These are phyloP conservation scores for Colletotrichum zoysiae DNA, from an alignment of 2,329 filamentous ascomycete genomes.

Conservation along the genomic window DNA sequence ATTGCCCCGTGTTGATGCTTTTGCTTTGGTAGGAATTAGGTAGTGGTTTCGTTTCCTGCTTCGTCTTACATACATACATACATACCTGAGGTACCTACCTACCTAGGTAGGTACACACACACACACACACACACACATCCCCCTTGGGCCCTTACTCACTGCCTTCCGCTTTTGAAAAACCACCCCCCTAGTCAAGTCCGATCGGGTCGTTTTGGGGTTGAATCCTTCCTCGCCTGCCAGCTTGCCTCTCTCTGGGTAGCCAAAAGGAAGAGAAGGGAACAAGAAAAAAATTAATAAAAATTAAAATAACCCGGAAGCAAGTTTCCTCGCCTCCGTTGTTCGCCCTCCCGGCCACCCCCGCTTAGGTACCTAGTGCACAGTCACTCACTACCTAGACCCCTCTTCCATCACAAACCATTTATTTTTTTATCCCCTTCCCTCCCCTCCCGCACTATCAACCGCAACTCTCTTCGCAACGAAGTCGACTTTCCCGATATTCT, in stretches of 20 bases:
- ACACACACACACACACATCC: neutral
- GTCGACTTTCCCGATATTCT: conserved; percentile 17
- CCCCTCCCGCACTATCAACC: conserved; percentile 22
- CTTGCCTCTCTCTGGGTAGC: neutral
- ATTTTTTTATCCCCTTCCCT: conserved; percentile 32
- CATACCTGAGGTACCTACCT: no score
- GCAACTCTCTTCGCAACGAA: conserved; percentile 33
- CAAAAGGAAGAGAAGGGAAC: neutral
- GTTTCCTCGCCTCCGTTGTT: conserved; percentile 23
- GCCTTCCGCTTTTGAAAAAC: conserved; percentile 31
- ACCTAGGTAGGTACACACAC: neutral
- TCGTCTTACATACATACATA: conserved; percentile 15
- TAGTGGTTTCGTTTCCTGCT: conserved; percentile 13
- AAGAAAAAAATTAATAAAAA: neutral
- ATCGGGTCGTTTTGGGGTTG: neutral
- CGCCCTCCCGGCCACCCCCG: neutral
- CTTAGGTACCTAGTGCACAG: conserved; percentile 8
- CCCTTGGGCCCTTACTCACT: neutral
- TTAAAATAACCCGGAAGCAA: conserved; percentile 14
- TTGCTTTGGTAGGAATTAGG: neutral
- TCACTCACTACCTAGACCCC: conserved; percentile 24
- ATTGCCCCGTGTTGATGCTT: neutral
- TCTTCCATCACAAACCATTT: conserved; percentile 38
- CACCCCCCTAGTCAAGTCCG: conserved; percentile 27
- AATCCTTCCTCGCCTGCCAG: neutral